These are phyloP conservation scores for Hirschfeldia incana DNA, from an alignment of 345 rosid species.

Conservation along the genomic window DNA sequence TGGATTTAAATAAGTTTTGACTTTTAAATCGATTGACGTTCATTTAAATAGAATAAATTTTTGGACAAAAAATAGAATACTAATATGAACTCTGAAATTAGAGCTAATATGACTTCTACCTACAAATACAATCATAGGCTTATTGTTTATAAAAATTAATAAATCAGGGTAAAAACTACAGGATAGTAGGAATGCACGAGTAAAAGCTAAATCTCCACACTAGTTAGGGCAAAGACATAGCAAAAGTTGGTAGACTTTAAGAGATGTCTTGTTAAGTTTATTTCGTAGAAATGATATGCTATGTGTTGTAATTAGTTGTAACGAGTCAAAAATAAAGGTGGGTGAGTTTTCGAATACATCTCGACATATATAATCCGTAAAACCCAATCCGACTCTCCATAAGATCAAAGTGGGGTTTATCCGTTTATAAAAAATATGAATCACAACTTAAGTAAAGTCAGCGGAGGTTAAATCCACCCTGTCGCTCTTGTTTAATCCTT, in stretches of 20 bases:
- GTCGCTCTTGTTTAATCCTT: conserved; percentile 32
- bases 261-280: not conserved
- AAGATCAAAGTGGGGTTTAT: not conserved
- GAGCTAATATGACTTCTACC: conserved; percentile 14
- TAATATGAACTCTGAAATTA: not conserved
- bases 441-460: conserved; percentile 28
- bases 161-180: conserved; percentile 19
- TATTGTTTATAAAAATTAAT: not conserved
- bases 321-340: not conserved
- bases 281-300: not conserved
- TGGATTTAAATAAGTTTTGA: conserved; percentile 19
- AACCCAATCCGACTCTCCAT: conserved; percentile 1
- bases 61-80: no score
- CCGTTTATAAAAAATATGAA: not conserved
- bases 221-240: not conserved
- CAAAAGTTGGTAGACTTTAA: not conserved
- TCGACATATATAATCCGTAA: not conserved
- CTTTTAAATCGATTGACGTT: conserved; percentile 16
- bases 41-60: not conserved
- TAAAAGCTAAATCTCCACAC: conserved; percentile 2
- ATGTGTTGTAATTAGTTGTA: not conserved
- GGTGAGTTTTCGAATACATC: not conserved
- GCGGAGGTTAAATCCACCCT: conserved; percentile 30
- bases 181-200: not conserved
- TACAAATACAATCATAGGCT: conserved; percentile 15